Base-by-base conservation (phyloP, 2,329 filamentous ascomycete species). In the Xylariaceae sp. region DNA sequence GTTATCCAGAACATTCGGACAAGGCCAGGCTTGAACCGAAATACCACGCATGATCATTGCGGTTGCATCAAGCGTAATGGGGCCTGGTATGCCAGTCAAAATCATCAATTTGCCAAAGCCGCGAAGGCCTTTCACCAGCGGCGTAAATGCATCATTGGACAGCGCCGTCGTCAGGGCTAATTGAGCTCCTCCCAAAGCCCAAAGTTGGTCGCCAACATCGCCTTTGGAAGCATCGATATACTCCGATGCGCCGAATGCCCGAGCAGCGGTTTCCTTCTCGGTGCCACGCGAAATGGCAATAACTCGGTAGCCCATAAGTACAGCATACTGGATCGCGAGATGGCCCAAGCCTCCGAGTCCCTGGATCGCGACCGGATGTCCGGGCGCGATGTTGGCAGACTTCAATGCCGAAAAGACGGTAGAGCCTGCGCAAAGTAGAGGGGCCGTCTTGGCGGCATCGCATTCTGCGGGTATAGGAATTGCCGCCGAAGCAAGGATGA, bases 281-380 rank as follows among this genome's bases (percentile, higher is more conserved):
- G 67, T 67, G 43, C 75, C 78, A 1, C 76, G 60, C 3, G 65
- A 88, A 76, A 52, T 59, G 21, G 85, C 85, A 5, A 85, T 77
- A 9, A 87, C 81, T 21, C 80, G 76, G 68, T 80, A 87, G 3
- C 85, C 85, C 78, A 87, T 84, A 69, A 82, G 82, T 13, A 74
- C 73, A 0, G 84, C 85, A 62, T 83, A 87, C 60, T 87, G 84
- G 44, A 88, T 81, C 1, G 83, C 85, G 16, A 88, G 68, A 67
- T 88, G 85, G 2, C 85, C 86, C 1, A 88, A 73, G 13, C 86
- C 86, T 42, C 88, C 81, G 8, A 89, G 74, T 21, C 84, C 86
- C 32, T 88, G 77, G 32, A 78, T 57, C 3, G 72, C 75, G 13
- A 77, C 72, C 0, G 67, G 61, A 16, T 69, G 67, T 2, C 75